Conservation (phyloP, 1,284 basidiomycete genomes). For the Rhodotorula sp. region DNA sequence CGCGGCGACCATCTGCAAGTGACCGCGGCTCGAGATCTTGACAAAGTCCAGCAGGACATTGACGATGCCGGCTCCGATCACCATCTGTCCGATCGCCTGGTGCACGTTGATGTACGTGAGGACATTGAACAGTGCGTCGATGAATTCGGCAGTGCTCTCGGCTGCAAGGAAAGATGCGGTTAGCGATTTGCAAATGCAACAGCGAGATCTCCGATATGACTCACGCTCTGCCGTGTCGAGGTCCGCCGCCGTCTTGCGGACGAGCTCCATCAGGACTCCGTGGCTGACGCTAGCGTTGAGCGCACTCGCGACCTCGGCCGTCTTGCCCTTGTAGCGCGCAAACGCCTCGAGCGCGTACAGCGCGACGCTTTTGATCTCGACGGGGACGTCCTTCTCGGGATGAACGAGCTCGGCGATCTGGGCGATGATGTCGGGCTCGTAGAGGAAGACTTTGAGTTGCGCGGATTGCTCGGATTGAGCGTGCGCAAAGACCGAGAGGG, state of each 20-base stretch:
- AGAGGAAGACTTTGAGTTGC: conserved; percentile 79
- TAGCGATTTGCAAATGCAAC: background rate
- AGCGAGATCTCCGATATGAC: conserved; percentile 43
- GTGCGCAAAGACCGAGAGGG: conserved; percentile 75
- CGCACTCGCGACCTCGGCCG: conserved; percentile 82
- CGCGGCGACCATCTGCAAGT: conserved; percentile 61
- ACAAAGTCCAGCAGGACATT: conserved; percentile 84
- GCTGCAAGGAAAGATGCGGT: conserved; percentile 33
- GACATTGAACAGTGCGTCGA: conserved; percentile 82
- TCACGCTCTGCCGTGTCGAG: conserved; percentile 50
- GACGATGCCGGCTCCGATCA: conserved; percentile 94
- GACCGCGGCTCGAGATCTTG: conserved; percentile 66
- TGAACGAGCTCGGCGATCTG: conserved; percentile 88
- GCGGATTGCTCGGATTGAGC: conserved; percentile 68
- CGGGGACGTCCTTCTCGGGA: conserved; percentile 64
- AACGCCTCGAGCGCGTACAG: conserved; percentile 86
- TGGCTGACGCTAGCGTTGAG: conserved; percentile 96
- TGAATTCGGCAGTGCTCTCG: conserved; percentile 68
- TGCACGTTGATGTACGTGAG: conserved; percentile 83
- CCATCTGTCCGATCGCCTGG: conserved; percentile 80
- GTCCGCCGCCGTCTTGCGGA: conserved; percentile 74
- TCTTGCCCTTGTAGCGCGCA: conserved; percentile 74
- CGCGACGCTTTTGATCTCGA: conserved; percentile 73
- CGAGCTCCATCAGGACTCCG: conserved; percentile 82
- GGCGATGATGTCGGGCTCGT: conserved; percentile 84